Evolutionary conservation across 352 stramenopile genomes (phyloP).

Genomic region (Phytophthora ohioensis): DNA sequence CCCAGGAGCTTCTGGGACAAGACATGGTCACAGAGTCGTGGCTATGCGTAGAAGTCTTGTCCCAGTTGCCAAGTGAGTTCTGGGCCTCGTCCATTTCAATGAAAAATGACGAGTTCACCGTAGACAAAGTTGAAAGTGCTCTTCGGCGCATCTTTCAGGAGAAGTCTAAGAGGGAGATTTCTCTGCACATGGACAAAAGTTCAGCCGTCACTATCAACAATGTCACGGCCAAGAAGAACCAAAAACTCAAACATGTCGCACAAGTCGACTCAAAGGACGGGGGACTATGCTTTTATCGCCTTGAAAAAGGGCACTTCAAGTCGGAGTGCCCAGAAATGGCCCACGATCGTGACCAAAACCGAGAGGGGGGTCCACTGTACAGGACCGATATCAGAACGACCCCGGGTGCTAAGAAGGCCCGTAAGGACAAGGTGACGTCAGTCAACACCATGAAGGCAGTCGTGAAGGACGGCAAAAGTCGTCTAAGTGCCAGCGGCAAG

Average conservation of each 20-base stretch:
- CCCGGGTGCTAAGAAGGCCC: not conserved
- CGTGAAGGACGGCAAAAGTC: no score
- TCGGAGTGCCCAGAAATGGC: not conserved
- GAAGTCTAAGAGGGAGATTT: slow-evolving; percentile 16
- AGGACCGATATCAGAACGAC: not conserved
- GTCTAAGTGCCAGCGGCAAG: no score
- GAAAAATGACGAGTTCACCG: slow-evolving; percentile 1
- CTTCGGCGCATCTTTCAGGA: slow-evolving; percentile 6
- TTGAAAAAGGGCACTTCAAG: not conserved
- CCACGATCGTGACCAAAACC: not conserved
- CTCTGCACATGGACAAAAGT: not conserved
- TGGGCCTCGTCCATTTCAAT: slow-evolving; percentile 15
- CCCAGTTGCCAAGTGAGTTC: slow-evolving; percentile 18
- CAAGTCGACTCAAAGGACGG: not conserved
- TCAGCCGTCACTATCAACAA: slow-evolving; percentile 1
- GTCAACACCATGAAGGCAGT: no score
- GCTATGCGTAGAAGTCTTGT: slow-evolving; percentile 17
- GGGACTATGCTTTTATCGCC: not conserved
- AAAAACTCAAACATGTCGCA: slow-evolving; percentile 6
- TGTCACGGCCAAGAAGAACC: not conserved
- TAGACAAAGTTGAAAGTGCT: slow-evolving; percentile 7
- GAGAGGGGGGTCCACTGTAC: not conserved
- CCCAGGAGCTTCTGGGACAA: not conserved
- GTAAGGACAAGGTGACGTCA: no score
- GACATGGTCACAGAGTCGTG: slow-evolving; percentile 17